Evolutionary conservation across 75 land plant species (phyloP), one percentile per base, ranked within the genome.

Genomic region (Pinus albicaulis): DNA sequence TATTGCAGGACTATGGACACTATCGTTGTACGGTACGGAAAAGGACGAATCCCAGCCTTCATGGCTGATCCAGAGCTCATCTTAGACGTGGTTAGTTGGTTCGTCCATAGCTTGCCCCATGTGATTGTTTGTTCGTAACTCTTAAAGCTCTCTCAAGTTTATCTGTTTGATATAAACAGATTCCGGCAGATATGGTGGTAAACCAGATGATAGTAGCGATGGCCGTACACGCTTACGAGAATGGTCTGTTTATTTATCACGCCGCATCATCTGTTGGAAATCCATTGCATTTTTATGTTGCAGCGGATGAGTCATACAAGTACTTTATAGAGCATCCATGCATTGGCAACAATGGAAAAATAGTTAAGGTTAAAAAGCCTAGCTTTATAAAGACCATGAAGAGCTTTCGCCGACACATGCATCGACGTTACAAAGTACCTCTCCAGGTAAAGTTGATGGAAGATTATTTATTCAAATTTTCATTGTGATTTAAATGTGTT

Each of bases 121-220:
- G 6, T 38, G 12, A 1, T 16, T 69, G 71, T 15, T 19, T 2
- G 8, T 69, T 36, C 0, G 6, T 44, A 7, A 38, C 11, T 19
- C 3, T 20, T 38, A n/a, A 38, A 20, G n/a, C n/a, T 58, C n/a
- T 58, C 59, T 58, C 59, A 20, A 7, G 0, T 20, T 20, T 11
- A 58, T n/a, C 17, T 36, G 34, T 66, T 66, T 26, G 53, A 5
- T 60, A 4, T 41, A 73, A 17, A 61, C 80, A 93, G 96, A 80
- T 92, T 12, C 92, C 95, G 24, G 92, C 82, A 23, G 95, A 92
- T 76, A 83, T 90, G 91, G 95, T 90, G 13, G 91, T 81, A 24
- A 92, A 92, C 76, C 79, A 89, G 2, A 82, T 90, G 76, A 55
- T 92, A 12, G 83, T 84, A 7, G 80, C 82, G 22, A 81, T 93